Evolutionary conservation across 345 rosid genomes (phyloP).

Genomic region (Orychophragmus violaceus): DNA sequence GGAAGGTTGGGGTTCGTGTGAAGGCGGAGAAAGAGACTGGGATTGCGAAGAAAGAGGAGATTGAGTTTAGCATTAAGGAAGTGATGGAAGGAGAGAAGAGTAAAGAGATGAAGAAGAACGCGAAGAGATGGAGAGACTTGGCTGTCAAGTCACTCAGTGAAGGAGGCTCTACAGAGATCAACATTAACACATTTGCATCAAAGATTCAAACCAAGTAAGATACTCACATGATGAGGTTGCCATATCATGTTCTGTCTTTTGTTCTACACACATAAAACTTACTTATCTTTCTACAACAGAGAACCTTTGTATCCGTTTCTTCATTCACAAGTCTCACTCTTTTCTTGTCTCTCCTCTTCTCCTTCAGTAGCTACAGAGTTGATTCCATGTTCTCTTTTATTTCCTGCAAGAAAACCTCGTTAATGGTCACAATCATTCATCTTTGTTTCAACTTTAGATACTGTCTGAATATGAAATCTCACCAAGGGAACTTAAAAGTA

Average conservation of each 20-base stretch:
- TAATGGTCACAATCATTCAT: neutral
- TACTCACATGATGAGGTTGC: neutral
- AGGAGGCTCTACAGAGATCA: conserved; percentile 48
- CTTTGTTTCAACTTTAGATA: neutral
- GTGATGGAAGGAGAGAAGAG: conserved; percentile 51
- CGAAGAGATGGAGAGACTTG: conserved; percentile 41
- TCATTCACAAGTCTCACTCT: neutral
- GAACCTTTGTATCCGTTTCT: neutral
- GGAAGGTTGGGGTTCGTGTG: conserved; percentile 59
- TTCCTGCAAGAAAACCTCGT: conserved; percentile 17
- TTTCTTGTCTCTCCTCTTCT: neutral
- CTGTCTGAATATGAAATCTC: conserved; percentile 13
- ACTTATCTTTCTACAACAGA: neutral
- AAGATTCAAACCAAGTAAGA: conserved; percentile 10
- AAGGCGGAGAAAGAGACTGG: conserved; percentile 38
- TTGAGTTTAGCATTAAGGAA: conserved; percentile 39
- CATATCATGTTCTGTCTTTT: neutral
- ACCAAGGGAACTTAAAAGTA: conserved; percentile 91
- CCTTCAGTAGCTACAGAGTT: neutral
- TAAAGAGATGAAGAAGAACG: conserved; percentile 37
- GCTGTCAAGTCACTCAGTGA: conserved; percentile 39
- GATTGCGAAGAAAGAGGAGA: conserved; percentile 45
- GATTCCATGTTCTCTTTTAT: neutral
- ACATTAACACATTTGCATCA: conserved; percentile 36
- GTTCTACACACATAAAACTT: conserved; percentile 1